These are phyloP conservation scores for Suillus cothurnatus DNA, from an alignment of 768 basidiomycete genomes.

Conservation along the genomic window DNA sequence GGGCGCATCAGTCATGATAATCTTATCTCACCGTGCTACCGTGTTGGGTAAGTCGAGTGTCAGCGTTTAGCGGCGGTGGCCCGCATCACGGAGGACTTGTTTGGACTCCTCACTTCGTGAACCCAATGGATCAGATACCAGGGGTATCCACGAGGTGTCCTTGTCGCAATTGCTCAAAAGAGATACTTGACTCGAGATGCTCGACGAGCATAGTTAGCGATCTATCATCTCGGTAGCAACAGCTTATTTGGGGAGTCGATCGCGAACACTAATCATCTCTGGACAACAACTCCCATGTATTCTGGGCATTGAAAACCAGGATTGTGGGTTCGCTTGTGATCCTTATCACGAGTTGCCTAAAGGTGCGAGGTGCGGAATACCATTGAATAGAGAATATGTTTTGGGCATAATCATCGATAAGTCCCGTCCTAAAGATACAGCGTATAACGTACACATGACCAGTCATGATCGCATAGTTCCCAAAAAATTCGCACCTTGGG, in stretches of 20 bases:
- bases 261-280: constrained; percentile 1
- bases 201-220: neutral
- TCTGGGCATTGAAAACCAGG: neutral
- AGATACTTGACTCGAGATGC: neutral
- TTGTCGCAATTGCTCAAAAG: neutral
- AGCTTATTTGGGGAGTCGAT: neutral
- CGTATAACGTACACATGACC: neutral
- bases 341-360: neutral
- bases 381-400: neutral
- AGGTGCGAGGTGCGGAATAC: neutral
- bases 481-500: neutral
- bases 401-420: neutral
- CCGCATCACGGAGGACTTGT: neutral
- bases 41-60: neutral
- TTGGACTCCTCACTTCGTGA: neutral
- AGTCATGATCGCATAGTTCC: constrained; percentile 3
- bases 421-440: constrained; percentile 6
- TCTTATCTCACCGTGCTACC: neutral
- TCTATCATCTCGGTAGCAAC: neutral
- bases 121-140: neutral
- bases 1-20: neutral
- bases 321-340: neutral
- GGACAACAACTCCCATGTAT: neutral
- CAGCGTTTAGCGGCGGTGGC: neutral
- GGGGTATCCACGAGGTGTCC: neutral